A percentile compares a stretch with the other conserved stretches of the same genome.
phyloP scores from a whole-genome alignment of 2,329 filamentous ascomycete species.

The Sporothrix curviconia region DNA sequence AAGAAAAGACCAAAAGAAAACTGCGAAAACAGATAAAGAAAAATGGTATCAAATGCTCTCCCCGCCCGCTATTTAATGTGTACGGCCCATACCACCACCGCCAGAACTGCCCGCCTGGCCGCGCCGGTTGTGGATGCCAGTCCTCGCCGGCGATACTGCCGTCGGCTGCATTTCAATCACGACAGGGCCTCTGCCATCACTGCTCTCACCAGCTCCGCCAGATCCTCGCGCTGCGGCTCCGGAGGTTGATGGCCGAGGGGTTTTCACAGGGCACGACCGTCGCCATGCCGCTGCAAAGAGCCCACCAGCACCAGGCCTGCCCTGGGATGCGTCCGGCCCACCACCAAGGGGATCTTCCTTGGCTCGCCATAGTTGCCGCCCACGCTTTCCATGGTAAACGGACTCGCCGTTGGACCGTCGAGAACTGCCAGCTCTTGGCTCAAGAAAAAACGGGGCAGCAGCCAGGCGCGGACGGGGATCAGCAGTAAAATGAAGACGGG shows the following conservation, averaged over 20 bases:
- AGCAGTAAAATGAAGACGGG: slow-evolving; percentile 66
- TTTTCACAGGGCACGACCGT: slow-evolving; percentile 3
- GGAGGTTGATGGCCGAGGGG: slow-evolving; percentile 4
- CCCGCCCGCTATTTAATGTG: too few relatives aligned
- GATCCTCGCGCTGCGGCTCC: slow-evolving; percentile 8
- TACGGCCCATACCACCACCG: too few relatives aligned
- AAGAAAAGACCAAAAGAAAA: neutral
- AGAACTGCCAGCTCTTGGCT: slow-evolving; percentile 54
- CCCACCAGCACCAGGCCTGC: neutral
- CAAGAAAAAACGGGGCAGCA: slow-evolving; percentile 58
- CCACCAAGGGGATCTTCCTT: slow-evolving; percentile 24
- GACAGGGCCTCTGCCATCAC: neutral
- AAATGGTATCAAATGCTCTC: neutral
- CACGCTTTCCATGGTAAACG: slow-evolving; percentile 70
- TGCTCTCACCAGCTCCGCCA: slow-evolving; percentile 16
- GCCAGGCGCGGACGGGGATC: slow-evolving; percentile 57
- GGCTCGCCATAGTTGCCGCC: slow-evolving; percentile 55
- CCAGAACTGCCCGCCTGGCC: neutral
- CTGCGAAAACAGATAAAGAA: neutral
- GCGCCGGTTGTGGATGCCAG: slow-evolving; percentile 18
- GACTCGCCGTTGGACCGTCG: slow-evolving; percentile 68
- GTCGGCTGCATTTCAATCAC: slow-evolving; percentile 9
- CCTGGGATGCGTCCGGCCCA: neutral
- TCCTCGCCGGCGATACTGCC: neutral
- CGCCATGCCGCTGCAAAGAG: neutral